Base-by-base conservation (phyloP, 805 yeast species). In the Candida pini region DNA sequence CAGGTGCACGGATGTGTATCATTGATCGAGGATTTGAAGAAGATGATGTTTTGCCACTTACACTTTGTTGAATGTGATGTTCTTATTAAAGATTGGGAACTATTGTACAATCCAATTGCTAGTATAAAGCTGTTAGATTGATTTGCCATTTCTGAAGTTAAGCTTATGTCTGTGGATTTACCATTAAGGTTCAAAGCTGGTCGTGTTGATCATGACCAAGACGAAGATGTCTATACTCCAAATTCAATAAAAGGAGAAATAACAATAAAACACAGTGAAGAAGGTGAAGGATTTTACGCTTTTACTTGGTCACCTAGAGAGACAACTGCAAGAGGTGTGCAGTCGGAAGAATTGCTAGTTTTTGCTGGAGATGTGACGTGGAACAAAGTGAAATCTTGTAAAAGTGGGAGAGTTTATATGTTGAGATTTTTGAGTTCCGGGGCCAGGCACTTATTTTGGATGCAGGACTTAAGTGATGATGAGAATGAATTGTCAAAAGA, bases 291-390 rank as follows among this genome's bases (percentile, higher is more conserved):
- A 13, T 75, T 85, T 52, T 77, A 69, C 49, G 76, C 79, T 33
- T 80, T 85, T 47, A 65, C 62, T 35, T 86, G 95, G 95, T 60
- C 69, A 26, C 85, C 94, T 21, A 73, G 82, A 37, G 75, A 71
- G 20, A 65, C 58, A 28, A 56, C 65, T 5, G 64, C 67, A 6
- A 56, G 64, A 14, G 47, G 49, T 17, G 45, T 64, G 8, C 76
- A 70, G 37, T 66, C 65, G 29, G 82, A 77, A 35, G 88, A 80
- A 44, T 66, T 84, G 39, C 64, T 85, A 44, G 73, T 86, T 28
- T 78, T 86, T 46, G 92, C 94, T 0, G 95, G 94, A 2, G 96
- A 87, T 51, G 90, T 83, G 34, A 74, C 80, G 28, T 84, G 88
- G 77, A 72, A 73, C 42, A 83, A 74, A 35, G 75, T 84, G 28